A percentile compares a stretch with the other conserved stretches of the same genome.
These are phyloP conservation scores for Boletus austroedulis DNA, from an alignment of 1,284 basidiomycete genomes.

Conservation along the genomic window DNA sequence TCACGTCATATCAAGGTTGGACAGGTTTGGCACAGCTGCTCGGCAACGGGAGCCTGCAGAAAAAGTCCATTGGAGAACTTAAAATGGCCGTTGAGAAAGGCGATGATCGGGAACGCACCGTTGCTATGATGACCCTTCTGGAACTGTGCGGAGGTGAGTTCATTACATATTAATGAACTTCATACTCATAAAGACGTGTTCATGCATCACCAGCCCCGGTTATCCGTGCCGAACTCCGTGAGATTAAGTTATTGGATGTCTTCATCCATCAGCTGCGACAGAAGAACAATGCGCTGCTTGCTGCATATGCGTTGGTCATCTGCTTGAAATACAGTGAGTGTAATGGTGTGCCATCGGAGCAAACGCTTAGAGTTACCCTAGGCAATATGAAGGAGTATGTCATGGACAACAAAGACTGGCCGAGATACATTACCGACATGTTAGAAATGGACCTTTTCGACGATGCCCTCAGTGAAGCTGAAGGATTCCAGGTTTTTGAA, in stretches of 20 bases:
- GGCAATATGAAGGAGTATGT: constrained; percentile 19
- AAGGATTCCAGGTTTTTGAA: constrained; percentile 31
- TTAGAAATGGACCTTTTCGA: constrained; percentile 26
- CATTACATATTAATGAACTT: background rate
- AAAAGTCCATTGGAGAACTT: no score
- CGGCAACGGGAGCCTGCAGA: no score
- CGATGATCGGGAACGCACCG: constrained; percentile 20
- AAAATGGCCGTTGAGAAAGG: no score
- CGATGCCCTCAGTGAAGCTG: constrained; percentile 24
- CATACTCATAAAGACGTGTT: background rate
- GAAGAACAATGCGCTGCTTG: constrained; percentile 7
- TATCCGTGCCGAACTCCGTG: background rate
- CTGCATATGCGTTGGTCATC: constrained; percentile 6
- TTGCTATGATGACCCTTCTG: constrained; percentile 19
- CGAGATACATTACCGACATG: constrained; percentile 22
- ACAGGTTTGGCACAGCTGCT: no score
- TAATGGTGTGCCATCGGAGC: background rate
- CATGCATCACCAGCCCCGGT: background rate
- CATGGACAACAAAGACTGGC: background rate
- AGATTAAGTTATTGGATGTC: background rate
- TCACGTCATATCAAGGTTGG: no score
- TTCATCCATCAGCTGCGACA: constrained; percentile 8
- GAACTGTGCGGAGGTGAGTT: constrained; percentile 4
- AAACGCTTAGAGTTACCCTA: background rate
- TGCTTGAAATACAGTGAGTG: constrained; percentile 12